phyloP scores from a whole-genome alignment of 148 eudicot species.

The Vaccinium vitisidaea region DNA sequence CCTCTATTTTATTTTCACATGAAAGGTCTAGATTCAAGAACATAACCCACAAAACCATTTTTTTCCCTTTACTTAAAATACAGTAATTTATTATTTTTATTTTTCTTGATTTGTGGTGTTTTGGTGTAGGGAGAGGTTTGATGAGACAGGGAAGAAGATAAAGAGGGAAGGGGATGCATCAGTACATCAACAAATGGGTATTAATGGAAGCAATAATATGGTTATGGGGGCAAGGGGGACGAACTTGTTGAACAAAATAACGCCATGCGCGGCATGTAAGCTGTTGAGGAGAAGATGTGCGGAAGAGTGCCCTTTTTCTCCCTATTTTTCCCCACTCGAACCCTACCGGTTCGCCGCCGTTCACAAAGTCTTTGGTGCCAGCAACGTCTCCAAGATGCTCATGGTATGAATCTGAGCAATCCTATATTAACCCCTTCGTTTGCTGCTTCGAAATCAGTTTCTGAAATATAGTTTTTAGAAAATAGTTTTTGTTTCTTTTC shows the following conservation, averaged over 20 bases:
- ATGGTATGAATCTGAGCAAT: slow-evolving; percentile 24
- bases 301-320: slow-evolving; percentile 79
- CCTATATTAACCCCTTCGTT: no score
- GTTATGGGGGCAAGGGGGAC: not conserved
- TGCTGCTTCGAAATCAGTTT: no score
- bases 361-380: slow-evolving; percentile 46
- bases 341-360: slow-evolving; percentile 71
- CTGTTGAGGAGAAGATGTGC: slow-evolving; percentile 78
- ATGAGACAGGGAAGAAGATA: slow-evolving; percentile 69
- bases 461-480: no score
- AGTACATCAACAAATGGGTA: not conserved
- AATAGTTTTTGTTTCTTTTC: no score
- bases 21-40: no score
- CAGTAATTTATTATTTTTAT: not conserved
- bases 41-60: no score
- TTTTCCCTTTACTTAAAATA: no score
- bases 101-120: not conserved
- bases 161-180: slow-evolving; percentile 49
- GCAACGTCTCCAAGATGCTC: slow-evolving; percentile 89
- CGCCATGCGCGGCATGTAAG: slow-evolving; percentile 93
- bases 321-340: slow-evolving; percentile 83
- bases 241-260: slow-evolving; percentile 49
- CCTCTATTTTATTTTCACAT: not conserved
- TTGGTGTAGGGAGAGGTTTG: slow-evolving; percentile 41
- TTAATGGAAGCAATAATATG: not conserved